Conservation (phyloP, 2,329 filamentous ascomycete species). For the Claviceps paspali region DNA sequence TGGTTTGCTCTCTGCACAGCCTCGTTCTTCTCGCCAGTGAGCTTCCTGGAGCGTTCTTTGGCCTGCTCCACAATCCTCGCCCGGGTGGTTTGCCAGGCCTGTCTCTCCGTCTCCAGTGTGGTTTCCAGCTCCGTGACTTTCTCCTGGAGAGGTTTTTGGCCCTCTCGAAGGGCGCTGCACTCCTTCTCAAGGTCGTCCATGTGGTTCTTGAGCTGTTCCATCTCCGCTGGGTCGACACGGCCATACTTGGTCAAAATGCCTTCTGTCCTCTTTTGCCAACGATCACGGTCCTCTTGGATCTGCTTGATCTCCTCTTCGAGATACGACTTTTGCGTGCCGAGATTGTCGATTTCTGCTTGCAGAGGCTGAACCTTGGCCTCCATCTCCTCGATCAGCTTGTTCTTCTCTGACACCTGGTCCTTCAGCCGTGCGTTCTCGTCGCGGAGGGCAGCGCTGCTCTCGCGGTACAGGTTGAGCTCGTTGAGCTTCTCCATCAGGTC, state of each 20-base stretch:
- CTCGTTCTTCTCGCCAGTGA: constrained; percentile 39
- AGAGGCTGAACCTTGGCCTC: constrained; percentile 65
- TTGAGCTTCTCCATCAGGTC: constrained; percentile 91
- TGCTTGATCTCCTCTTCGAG: constrained; percentile 81
- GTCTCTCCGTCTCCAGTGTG: constrained; percentile 37
- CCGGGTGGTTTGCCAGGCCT: constrained; percentile 35
- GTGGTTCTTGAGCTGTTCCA: constrained; percentile 75
- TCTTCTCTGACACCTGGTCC: constrained; percentile 59
- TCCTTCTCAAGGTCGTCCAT: constrained; percentile 52
- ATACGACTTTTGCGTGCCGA: constrained; percentile 67
- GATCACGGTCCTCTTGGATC: constrained; percentile 78
- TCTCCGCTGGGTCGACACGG: constrained; percentile 81
- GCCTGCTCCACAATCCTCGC: constrained; percentile 45
- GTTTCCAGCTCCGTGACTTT: constrained; percentile 37
- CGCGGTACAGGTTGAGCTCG: constrained; percentile 87
- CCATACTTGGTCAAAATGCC: constrained; percentile 94
- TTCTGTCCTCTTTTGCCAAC: constrained; percentile 91
- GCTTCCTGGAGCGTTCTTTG: constrained; percentile 41
- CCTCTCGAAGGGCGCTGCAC: constrained; percentile 38
- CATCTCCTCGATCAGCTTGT: constrained; percentile 58
- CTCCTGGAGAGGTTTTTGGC: constrained; percentile 35
- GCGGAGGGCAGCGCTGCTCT: constrained; percentile 83
- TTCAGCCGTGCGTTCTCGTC: constrained; percentile 73
- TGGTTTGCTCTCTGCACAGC: constrained; percentile 35
- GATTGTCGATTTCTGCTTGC: constrained; percentile 61